Conservation (phyloP, 192 early-diverging fungal genomes). For the Podila epicladia region DNA sequence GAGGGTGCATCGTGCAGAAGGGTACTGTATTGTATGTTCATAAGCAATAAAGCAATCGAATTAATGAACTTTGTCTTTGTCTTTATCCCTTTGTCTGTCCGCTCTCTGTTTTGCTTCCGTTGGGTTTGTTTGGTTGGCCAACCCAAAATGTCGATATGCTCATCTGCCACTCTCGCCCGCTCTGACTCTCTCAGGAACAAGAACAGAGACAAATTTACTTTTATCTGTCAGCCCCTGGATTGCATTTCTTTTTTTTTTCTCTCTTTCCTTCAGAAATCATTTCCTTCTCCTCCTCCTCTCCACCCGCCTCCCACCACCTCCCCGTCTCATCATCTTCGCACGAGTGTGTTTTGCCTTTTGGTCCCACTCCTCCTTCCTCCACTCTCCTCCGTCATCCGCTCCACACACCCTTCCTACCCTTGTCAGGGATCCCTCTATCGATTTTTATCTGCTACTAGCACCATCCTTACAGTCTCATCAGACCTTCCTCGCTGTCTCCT, state of each 20-base stretch:
- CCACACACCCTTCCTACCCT: constrained; percentile 36
- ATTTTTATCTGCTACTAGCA: not conserved
- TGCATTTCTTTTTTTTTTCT: not conserved
- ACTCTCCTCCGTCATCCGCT: constrained; percentile 1
- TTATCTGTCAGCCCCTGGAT: not conserved
- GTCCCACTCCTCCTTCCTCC: not conserved
- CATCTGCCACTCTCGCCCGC: too few species aligned
- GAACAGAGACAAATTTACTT: not conserved
- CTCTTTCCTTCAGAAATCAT: constrained; percentile 3
- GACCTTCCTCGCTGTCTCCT: not conserved
- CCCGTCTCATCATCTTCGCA: not conserved
- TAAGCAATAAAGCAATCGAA: too few species aligned
- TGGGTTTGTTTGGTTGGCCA: too few species aligned
- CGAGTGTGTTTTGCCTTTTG: constrained; percentile 8
- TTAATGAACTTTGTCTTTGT: too few species aligned
- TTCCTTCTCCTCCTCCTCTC: constrained; percentile 9
- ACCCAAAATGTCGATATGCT: too few species aligned
- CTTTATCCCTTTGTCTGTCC: too few species aligned
- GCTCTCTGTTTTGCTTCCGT: too few species aligned
- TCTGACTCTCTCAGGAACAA: not conserved
- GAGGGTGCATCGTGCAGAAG: too few species aligned
- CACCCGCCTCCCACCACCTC: constrained; percentile 9
- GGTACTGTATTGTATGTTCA: too few species aligned
- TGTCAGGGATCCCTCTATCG: constrained; percentile 29
- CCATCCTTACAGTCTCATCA: not conserved